Conservation (phyloP, 2,329 filamentous ascomycete species). For the Decorospora gaudefroyi region DNA sequence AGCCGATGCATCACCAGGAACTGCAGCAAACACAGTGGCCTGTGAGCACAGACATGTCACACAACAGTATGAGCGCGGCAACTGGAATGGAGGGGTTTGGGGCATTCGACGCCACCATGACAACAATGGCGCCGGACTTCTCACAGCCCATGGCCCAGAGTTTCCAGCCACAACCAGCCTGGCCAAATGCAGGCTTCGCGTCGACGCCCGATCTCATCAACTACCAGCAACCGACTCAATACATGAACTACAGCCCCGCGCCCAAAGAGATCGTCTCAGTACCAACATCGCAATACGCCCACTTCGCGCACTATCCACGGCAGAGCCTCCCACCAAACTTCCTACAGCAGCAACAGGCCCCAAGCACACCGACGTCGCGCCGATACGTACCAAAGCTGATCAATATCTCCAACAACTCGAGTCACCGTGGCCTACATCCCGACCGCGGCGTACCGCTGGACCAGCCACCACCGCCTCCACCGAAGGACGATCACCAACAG, state of each 20-base stretch:
- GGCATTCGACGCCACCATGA: conserved; percentile 38
- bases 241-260: conserved; percentile 39
- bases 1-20: conserved; percentile 37
- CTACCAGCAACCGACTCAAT: conserved; percentile 39
- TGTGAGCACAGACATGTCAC: conserved; percentile 41
- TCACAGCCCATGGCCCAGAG: conserved; percentile 40
- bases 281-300: conserved; percentile 43
- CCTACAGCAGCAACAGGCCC: conserved; percentile 22
- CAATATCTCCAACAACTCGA: conserved; percentile 38
- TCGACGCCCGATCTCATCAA: conserved; percentile 42
- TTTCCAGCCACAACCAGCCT: conserved; percentile 37
- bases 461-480: conserved; percentile 43
- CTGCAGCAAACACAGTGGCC: conserved; percentile 42
- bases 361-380: conserved; percentile 29
- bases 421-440: conserved; percentile 33
- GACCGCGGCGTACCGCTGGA: conserved; percentile 35
- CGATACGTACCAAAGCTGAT: conserved; percentile 44
- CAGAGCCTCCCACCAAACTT: conserved; percentile 47
- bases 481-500: conserved; percentile 42
- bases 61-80: conserved; percentile 34
- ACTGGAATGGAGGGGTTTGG: conserved; percentile 37
- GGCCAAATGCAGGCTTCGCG: conserved; percentile 44
- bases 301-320: conserved; percentile 42
- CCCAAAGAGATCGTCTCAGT: conserved; percentile 41
- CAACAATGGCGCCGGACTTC: conserved; percentile 39